A percentile compares a stretch with the other conserved stretches of the same genome.
Evolutionary conservation across 305 asterid genomes (phyloP).

Genomic region (Fraxinus greggii): DNA sequence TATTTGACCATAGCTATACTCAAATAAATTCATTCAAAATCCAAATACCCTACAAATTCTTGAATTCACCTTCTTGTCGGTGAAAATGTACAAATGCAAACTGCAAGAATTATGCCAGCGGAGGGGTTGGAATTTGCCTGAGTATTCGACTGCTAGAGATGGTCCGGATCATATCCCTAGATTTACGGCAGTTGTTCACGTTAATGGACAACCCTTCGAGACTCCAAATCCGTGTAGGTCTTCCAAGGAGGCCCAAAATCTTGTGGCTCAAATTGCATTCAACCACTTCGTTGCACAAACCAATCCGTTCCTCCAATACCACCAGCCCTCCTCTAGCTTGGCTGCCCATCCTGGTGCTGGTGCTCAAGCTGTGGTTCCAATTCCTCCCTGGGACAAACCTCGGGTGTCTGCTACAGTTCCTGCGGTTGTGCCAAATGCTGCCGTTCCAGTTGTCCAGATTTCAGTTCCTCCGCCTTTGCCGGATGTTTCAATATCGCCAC

Average conservation of each 20-base stretch:
- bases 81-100: constrained; percentile 48
- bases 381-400: not conserved
- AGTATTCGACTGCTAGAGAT: constrained; percentile 38
- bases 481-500: constrained; percentile 19
- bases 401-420: not conserved
- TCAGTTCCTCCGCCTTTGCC: constrained; percentile 26
- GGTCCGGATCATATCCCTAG: constrained; percentile 61
- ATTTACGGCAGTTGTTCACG: constrained; percentile 43
- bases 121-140: constrained; percentile 45
- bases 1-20: not conserved
- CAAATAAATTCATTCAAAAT: not conserved
- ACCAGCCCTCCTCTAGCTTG: not conserved
- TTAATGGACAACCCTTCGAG: constrained; percentile 36
- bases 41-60: not conserved
- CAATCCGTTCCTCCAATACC: not conserved
- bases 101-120: constrained; percentile 63
- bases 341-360: not conserved
- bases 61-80: not conserved
- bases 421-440: not conserved
- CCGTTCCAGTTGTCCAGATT: not conserved
- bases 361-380: not conserved
- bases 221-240: constrained; percentile 43
- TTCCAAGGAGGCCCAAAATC: constrained; percentile 57
- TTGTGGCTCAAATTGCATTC: constrained; percentile 52
- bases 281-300: constrained; percentile 26